A percentile compares a stretch with the other conserved stretches of the same genome.
phyloP scores from a whole-genome alignment of 2,329 filamentous ascomycete genomes.

The Hymenotorrendiella dingleyae region DNA sequence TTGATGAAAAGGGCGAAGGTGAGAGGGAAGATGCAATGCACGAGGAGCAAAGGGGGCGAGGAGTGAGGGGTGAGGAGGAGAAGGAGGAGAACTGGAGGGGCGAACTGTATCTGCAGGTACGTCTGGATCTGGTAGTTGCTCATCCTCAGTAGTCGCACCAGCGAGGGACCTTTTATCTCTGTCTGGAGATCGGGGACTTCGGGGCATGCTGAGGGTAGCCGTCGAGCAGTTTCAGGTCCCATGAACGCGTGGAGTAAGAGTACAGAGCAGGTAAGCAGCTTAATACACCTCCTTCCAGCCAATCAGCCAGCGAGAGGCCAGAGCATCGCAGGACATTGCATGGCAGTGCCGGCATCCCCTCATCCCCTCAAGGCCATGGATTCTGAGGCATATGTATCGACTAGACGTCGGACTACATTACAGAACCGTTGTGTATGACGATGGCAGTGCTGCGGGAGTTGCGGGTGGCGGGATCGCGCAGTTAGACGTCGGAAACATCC shows the following conservation, averaged over 20 bases:
- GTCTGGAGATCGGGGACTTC: no score
- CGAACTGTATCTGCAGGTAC: conserved; percentile 9
- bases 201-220: conserved; percentile 19
- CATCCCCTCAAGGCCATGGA: no score
- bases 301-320: no score
- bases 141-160: no score
- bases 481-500: conserved; percentile 12
- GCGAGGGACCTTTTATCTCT: conserved; percentile 1
- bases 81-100: background rate
- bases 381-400: no score
- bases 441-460: conserved; percentile 18
- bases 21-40: background rate
- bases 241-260: conserved; percentile 28
- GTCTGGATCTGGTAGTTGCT: conserved; percentile 8
- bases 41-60: background rate
- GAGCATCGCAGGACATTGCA: no score
- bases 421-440: conserved; percentile 12
- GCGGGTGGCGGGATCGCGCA: conserved; percentile 19
- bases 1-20: no score
- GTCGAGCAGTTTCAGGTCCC: conserved; percentile 26
- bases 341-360: no score
- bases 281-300: no score
- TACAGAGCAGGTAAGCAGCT: conserved; percentile 11
- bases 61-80: background rate
- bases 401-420: no score